phyloP scores from a whole-genome alignment of 257 asterid genomes.

The Solanum bukasovii region DNA sequence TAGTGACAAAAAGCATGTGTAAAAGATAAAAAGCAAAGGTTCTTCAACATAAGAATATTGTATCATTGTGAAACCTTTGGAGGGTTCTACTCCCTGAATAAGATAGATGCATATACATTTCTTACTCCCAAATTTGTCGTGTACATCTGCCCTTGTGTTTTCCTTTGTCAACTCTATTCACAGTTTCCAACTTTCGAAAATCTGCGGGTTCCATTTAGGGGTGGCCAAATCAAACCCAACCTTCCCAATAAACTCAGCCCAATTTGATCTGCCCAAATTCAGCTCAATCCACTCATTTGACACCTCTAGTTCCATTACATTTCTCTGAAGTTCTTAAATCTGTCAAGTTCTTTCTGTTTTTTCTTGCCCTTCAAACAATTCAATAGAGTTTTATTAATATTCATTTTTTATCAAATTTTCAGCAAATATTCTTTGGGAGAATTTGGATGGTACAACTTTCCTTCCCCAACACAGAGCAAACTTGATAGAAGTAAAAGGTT shows the following conservation, averaged over 20 bases:
- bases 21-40: not conserved
- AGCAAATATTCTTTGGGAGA: not conserved
- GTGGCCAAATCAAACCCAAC: no score
- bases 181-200: no score
- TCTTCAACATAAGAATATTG: not conserved
- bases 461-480: not conserved
- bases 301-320: no score
- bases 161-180: not conserved
- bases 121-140: no score
- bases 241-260: no score
- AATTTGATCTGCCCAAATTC: not conserved
- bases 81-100: not conserved
- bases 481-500: not conserved
- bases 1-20: not conserved
- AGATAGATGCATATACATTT: not conserved
- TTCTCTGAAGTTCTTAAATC: not conserved
- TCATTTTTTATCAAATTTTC: not conserved
- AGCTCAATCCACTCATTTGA: not conserved
- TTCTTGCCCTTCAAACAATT: not conserved
- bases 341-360: not conserved
- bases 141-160: not conserved
- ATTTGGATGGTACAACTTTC: not conserved
- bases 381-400: not conserved
- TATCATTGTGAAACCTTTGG: not conserved
- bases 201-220: no score